A percentile compares a stretch with the other conserved stretches of the same genome.
phyloP scores from a whole-genome alignment of 306 rosid species.

The Cucurbita pepo region DNA sequence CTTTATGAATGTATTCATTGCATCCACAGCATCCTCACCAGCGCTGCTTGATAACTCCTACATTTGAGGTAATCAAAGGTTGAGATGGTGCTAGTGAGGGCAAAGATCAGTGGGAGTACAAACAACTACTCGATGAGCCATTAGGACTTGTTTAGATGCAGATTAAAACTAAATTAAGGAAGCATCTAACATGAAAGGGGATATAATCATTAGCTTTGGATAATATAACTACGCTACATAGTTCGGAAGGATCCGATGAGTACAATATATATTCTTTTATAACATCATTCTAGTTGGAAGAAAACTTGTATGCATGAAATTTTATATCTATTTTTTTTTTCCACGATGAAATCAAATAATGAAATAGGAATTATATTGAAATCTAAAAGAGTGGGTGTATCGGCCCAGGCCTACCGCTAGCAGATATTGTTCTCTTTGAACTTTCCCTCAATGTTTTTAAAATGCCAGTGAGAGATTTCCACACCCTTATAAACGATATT shows the following conservation, averaged over 20 bases:
- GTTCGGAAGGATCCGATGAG: background rate
- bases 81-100: background rate
- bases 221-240: background rate
- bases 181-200: background rate
- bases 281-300: background rate
- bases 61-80: background rate
- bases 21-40: slow-evolving; percentile 87
- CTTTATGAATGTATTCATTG: slow-evolving; percentile 93
- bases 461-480: too few relatives aligned
- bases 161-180: background rate
- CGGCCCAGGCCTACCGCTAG: too few relatives aligned
- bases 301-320: background rate
- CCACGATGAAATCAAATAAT: background rate
- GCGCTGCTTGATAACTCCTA: slow-evolving; percentile 89
- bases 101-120: background rate
- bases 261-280: background rate
- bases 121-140: background rate
- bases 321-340: background rate
- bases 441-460: too few relatives aligned
- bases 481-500: too few relatives aligned
- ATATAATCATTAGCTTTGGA: background rate
- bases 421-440: too few relatives aligned
- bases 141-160: background rate
- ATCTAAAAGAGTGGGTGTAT: background rate
- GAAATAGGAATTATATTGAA: background rate